Evolutionary conservation across 2,329 filamentous ascomycete genomes (phyloP).

Genomic region (Zasmidium cellare): DNA sequence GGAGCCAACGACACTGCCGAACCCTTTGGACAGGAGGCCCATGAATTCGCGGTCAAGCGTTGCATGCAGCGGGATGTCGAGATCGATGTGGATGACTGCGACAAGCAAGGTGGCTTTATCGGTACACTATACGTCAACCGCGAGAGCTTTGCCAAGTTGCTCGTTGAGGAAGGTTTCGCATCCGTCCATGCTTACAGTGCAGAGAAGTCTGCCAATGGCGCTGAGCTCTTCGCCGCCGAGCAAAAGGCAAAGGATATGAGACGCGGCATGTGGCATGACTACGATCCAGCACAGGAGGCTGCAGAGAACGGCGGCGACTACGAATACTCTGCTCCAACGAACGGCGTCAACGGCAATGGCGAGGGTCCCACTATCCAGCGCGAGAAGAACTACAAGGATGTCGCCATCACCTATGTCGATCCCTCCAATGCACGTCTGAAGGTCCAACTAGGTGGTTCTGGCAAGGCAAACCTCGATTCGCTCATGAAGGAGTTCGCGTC

Average conservation of each 20-base stretch:
- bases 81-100: conserved; percentile 89
- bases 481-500: conserved; percentile 89
- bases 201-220: conserved; percentile 87
- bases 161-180: conserved; percentile 92
- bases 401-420: conserved; percentile 89
- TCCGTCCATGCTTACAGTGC: conserved; percentile 93
- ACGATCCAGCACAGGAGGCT: conserved; percentile 84
- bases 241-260: conserved; percentile 82
- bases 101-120: conserved; percentile 97
- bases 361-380: conserved; percentile 54
- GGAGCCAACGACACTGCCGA: conserved; percentile 79
- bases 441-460: conserved; percentile 84
- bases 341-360: conserved; percentile 49
- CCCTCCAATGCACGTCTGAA: conserved; percentile 74
- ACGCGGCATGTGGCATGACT: conserved; percentile 91
- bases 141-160: conserved; percentile 89
- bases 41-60: conserved; percentile 84
- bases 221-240: conserved; percentile 85
- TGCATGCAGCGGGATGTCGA: conserved; percentile 95
- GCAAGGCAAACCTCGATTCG: conserved; percentile 79
- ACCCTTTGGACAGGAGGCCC: conserved; percentile 91
- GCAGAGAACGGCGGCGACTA: conserved; percentile 48
- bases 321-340: conserved; percentile 49
- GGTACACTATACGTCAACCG: conserved; percentile 90
- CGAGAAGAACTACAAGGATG: conserved; percentile 90